Percentiles rank a stretch among this genome's conserved stretches.
These are phyloP conservation scores for Coniochaeta sp. DNA, from an alignment of 2,329 filamentous ascomycete species.

Conservation along the genomic window DNA sequence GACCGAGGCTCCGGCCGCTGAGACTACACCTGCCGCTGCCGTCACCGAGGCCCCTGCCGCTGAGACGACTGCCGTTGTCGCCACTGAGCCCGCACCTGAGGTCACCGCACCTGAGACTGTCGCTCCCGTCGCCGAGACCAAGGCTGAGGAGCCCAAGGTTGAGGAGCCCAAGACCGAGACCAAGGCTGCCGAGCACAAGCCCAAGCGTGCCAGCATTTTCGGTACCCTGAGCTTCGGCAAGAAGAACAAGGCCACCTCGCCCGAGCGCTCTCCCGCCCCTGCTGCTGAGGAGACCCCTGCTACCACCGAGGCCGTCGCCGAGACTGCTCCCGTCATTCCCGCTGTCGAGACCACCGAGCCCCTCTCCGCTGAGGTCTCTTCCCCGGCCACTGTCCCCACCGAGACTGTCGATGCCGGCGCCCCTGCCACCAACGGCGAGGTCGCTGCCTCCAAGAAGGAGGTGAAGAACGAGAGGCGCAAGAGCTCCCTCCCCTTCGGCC, in stretches of 20 bases:
- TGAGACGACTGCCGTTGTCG: slow-evolving; percentile 24
- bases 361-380: slow-evolving; percentile 46
- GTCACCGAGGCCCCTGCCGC: slow-evolving; percentile 28
- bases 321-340: slow-evolving; percentile 52
- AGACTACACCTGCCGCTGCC: slow-evolving; percentile 21
- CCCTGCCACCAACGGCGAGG: slow-evolving; percentile 42
- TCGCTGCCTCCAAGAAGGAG: slow-evolving; percentile 44
- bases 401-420: slow-evolving; percentile 38
- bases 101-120: slow-evolving; percentile 24
- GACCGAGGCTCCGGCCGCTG: slow-evolving; percentile 18
- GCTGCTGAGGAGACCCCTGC: slow-evolving; percentile 34
- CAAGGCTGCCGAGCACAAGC: slow-evolving; percentile 41
- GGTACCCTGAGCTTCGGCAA: slow-evolving; percentile 49
- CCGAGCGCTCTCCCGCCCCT: slow-evolving; percentile 29
- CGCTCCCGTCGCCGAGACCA: slow-evolving; percentile 19
- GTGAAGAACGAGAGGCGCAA: slow-evolving; percentile 72
- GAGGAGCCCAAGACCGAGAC: slow-evolving; percentile 26
- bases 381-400: slow-evolving; percentile 36
- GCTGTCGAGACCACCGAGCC: slow-evolving; percentile 51
- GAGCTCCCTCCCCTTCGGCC: slow-evolving; percentile 69
- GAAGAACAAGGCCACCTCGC: slow-evolving; percentile 43
- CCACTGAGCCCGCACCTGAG: slow-evolving; percentile 23
- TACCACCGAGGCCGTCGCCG: slow-evolving; percentile 35
- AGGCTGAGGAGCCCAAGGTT: slow-evolving; percentile 14
- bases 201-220: slow-evolving; percentile 54